Percentiles rank a stretch among this genome's conserved stretches.
These are phyloP conservation scores for Zizania palustris DNA, from an alignment of 202 grass and related monocot genomes.

Conservation along the genomic window DNA sequence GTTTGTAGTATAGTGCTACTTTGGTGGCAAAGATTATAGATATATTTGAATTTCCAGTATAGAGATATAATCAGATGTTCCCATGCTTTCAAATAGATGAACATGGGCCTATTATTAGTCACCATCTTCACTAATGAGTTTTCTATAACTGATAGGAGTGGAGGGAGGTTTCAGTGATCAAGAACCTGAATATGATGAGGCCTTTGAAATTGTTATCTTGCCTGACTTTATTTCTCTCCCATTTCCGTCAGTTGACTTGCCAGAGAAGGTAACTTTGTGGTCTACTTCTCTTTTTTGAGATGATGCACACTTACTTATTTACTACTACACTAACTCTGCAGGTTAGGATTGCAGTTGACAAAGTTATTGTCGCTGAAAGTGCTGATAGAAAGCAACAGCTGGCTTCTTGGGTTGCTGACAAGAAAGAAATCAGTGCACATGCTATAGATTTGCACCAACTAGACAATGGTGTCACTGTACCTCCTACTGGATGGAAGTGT, in stretches of 20 bases:
- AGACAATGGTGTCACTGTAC: slow-evolving; percentile 83
- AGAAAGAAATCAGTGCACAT: slow-evolving; percentile 79
- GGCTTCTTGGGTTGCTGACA: slow-evolving; percentile 89
- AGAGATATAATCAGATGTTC: neutral
- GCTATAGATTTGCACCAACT: slow-evolving; percentile 87
- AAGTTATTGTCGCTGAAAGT: slow-evolving; percentile 85
- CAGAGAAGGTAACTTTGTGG: slow-evolving; percentile 74
- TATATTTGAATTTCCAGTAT: slow-evolving; percentile 15
- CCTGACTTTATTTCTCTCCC: slow-evolving; percentile 83
- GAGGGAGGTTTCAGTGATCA: slow-evolving; percentile 92
- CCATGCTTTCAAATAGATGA: slow-evolving; percentile 14
- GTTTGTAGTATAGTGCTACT: neutral
- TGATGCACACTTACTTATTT: slow-evolving; percentile 21
- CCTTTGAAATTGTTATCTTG: slow-evolving; percentile 76
- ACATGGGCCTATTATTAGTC: neutral
- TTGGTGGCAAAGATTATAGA: too few relatives aligned
- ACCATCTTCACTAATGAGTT: neutral
- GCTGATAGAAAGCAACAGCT: slow-evolving; percentile 77
- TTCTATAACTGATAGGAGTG: slow-evolving; percentile 60
- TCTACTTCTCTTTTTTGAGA: neutral
- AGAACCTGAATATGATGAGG: slow-evolving; percentile 81
- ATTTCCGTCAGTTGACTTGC: slow-evolving; percentile 96
- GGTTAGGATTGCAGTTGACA: slow-evolving; percentile 91
- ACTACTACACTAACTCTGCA: slow-evolving; percentile 36
- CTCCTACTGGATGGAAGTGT: slow-evolving; percentile 93